phyloP scores from a whole-genome alignment of 495 filamentous ascomycete species.

The Recurvomyces mirabilis region DNA sequence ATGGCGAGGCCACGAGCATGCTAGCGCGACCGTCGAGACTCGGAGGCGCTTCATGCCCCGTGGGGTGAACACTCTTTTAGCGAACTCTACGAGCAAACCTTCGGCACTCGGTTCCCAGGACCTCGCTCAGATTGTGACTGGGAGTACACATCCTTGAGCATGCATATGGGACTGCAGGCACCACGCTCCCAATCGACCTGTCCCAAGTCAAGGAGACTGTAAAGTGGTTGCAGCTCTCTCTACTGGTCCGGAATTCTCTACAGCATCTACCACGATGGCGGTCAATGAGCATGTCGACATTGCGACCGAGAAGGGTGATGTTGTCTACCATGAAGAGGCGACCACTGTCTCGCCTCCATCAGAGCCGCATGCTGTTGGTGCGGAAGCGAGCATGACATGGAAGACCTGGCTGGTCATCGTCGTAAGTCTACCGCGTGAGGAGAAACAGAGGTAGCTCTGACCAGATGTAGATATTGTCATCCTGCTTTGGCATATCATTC shows the following conservation, averaged over 20 bases:
- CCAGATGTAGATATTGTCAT: conserved; percentile 20
- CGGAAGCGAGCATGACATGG: conserved; percentile 13
- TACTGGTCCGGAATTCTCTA: not conserved
- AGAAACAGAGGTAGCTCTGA: conserved; percentile 1
- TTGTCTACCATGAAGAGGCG: conserved; percentile 2
- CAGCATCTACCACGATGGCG: not conserved
- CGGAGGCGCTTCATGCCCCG: too few relatives aligned
- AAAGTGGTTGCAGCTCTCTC: too few relatives aligned
- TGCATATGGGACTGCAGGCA: too few relatives aligned
- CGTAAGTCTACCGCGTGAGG: conserved; percentile 15
- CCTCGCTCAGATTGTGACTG: not conserved
- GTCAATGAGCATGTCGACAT: not conserved
- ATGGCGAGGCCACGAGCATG: too few relatives aligned
- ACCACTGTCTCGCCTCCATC: conserved; percentile 3
- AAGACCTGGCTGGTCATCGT: conserved; percentile 27
- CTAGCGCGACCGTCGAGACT: too few relatives aligned
- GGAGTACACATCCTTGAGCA: conserved; percentile 6
- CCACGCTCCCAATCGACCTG: too few relatives aligned
- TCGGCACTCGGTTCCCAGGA: conserved; percentile 2
- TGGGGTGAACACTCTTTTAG: not conserved
- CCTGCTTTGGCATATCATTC: conserved; percentile 30
- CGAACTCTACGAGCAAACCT: not conserved
- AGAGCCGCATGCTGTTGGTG: not conserved
- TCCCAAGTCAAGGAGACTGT: too few relatives aligned
- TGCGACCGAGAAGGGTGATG: conserved; percentile 2